Evolutionary conservation across 2,329 filamentous ascomycete species (phyloP), one percentile per base, ranked within the genome.

Genomic region (Colletotrichum sansevieriae): DNA sequence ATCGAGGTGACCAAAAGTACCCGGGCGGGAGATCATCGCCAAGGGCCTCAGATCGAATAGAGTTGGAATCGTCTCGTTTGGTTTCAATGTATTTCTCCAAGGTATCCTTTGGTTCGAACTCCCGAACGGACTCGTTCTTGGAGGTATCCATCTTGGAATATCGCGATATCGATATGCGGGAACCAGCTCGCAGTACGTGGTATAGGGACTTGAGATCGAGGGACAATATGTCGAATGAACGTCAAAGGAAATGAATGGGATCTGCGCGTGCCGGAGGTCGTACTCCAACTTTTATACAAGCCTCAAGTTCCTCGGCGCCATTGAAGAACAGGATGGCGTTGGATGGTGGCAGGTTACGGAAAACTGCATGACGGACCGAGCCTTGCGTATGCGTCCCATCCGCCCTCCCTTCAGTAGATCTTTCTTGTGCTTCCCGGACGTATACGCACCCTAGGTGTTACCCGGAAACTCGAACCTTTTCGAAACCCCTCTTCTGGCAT

Each of bases 11-110:
- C 60, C 75, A 77, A 68, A 78, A 80, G 68, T 80, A 80, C 3
- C 78, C 79, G 12, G 77, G 73, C 2, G 78, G 78, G 9, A 81
- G 72, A 46, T 79, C 73, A 44, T 80, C 73, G 1, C 78, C 78
- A 1, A 77, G 72, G 7, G 78, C 78, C 35, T 76, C 78, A 12
- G 74, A 76, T 55, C 77, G 74, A 65, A 80, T 76, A 7, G 79
- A 81, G 5, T 75, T 72, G 6, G 74, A 71, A 68, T 79, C 78
- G 8, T 74, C 72, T 46, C 68, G 64, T 49, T 72, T 56, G 25
- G 54, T 47, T 13, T 73, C 72, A 13, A 54, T 62, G 43, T 74
- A 51, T 9, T 58, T 69, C 10, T 69, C 49, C 39, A 46, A 7
- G 22, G 41, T 55, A 29, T 58, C 55, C 20, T 37, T 41, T 51